Evolutionary conservation across 768 basidiomycete species (phyloP), one percentile per base, ranked within the genome.

Genomic region (Amanita thiersii): DNA sequence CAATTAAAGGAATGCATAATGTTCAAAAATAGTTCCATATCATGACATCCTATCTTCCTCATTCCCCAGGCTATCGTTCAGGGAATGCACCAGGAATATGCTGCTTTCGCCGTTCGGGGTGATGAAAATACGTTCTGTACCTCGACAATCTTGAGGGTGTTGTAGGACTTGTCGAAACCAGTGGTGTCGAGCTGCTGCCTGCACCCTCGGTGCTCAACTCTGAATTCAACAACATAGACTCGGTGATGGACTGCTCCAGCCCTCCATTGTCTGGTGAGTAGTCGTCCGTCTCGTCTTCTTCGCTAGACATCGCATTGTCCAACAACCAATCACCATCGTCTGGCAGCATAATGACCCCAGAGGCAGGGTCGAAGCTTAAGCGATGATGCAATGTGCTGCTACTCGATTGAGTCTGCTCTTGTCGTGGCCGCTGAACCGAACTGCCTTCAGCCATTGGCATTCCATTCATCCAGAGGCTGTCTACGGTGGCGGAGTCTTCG

Each of bases 271-370:
- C 56, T 14, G 47, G 45, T 31, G 66, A 69, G 44, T 67, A 73
- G 46, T 72, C 61, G 43, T 68, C 67, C 40, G 68, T 63, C 44
- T 70, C 72, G 18, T 80, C 79, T 25, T 68, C 75, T 6, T 69
- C 63, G n/a, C 50, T 53, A 42, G 64, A 65, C 21, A 63, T 73
- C 18, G 79, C 79, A 11, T 69, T 63, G 15, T 61, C 64, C 6
- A 43, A 2, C 48, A 82, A 61, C 76, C 83, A 85, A 48, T 75
- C 71, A 21, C 67, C 73, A 49, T 79, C 73, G 28, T 91, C 88
- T 0, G 90, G 88, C 2, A 93, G 62, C 70, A 83, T 82, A 49
- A 93, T 93, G 25, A 92, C 86, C 1, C 91, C 91, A 2, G 85
- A 85, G 3, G 79, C 88, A 37, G 79, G 81, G 54, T 92, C 89